phyloP scores from a whole-genome alignment of 164 flowering plant species.

The Vitis rupestris region DNA sequence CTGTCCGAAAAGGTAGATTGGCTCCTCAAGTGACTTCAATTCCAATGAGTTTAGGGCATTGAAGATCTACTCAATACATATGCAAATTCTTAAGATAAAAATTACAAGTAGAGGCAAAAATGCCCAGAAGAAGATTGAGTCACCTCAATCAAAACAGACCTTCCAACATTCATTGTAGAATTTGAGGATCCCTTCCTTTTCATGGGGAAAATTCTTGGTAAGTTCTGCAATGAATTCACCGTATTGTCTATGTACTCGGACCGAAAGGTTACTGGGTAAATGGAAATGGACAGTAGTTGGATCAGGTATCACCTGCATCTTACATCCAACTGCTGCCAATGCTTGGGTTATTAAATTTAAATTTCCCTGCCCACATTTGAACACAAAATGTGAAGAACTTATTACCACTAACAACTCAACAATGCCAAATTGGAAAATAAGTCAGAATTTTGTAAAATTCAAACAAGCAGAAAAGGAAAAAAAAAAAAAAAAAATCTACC shows the following conservation, averaged over 20 bases:
- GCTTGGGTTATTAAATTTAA: conserved; percentile 95
- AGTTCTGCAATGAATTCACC: conserved; percentile 70
- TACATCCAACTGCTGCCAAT: conserved; percentile 86
- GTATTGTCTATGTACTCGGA: conserved; percentile 80
- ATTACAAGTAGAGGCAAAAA: conserved; percentile 5
- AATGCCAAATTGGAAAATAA: too few relatives aligned
- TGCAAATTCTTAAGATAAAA: conserved; percentile 6
- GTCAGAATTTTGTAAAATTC: too few relatives aligned
- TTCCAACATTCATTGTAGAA: conserved; percentile 95
- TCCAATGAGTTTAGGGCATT: conserved; percentile 92
- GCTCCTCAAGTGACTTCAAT: conserved; percentile 93
- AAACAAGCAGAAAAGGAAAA: too few relatives aligned
- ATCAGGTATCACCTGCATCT: conserved; percentile 92
- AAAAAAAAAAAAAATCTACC: too few relatives aligned
- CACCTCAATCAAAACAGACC: conserved; percentile 49
- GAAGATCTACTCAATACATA: conserved; percentile 53
- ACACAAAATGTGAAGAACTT: too few relatives aligned
- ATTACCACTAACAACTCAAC: too few relatives aligned
- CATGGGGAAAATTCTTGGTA: conserved; percentile 75
- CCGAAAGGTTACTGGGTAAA: conserved; percentile 79
- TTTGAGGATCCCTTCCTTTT: conserved; percentile 79
- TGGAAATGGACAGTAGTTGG: conserved; percentile 96
- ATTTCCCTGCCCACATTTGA: conserved; percentile 75
- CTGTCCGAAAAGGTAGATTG: conserved; percentile 93
- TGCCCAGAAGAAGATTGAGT: conserved; percentile 15